Evolutionary conservation across 2,329 filamentous ascomycete species (phyloP).

Genomic region (Trichoderma sp.): DNA sequence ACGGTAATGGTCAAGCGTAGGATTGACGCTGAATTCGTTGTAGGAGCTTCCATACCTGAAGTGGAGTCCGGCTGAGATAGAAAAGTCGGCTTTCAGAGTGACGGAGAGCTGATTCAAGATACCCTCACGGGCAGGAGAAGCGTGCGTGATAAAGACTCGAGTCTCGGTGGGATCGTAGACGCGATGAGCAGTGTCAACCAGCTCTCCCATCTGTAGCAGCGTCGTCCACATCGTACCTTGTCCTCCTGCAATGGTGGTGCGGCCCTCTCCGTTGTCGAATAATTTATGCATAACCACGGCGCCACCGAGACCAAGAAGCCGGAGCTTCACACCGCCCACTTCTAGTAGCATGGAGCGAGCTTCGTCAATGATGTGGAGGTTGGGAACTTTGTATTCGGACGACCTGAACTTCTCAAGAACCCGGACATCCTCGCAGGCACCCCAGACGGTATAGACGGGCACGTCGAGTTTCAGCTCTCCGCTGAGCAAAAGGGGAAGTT

Average conservation of each 20-base stretch:
- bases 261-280: constrained; percentile 96
- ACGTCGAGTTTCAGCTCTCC: constrained; percentile 90
- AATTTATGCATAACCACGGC: constrained; percentile 99
- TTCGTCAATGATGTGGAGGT: constrained; percentile 98
- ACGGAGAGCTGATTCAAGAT: constrained; percentile 97
- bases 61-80: constrained; percentile 93
- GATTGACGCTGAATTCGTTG: constrained; percentile 99
- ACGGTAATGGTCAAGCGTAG: constrained; percentile 95
- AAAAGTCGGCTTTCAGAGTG: constrained; percentile 96
- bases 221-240: constrained; percentile 99
- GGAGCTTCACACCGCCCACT: constrained; percentile 92
- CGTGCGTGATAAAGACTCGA: constrained; percentile 93
- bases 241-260: constrained; percentile 96
- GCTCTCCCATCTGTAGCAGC: constrained; percentile 93
- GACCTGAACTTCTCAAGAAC: constrained; percentile 97
- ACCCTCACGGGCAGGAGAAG: constrained; percentile 92
- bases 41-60: constrained; percentile 99
- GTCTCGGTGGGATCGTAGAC: constrained; percentile 99
- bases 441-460: constrained; percentile 98
- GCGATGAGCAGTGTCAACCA: constrained; percentile 95
- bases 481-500: constrained; percentile 84
- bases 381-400: constrained; percentile 95
- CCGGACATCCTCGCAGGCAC: constrained; percentile 96
- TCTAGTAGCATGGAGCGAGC: constrained; percentile 94
- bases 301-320: constrained; percentile 88